A percentile compares a stretch with the other conserved stretches of the same genome.
phyloP scores from a whole-genome alignment of 495 filamentous ascomycete species.

The Sabuloglossum arenarium region DNA sequence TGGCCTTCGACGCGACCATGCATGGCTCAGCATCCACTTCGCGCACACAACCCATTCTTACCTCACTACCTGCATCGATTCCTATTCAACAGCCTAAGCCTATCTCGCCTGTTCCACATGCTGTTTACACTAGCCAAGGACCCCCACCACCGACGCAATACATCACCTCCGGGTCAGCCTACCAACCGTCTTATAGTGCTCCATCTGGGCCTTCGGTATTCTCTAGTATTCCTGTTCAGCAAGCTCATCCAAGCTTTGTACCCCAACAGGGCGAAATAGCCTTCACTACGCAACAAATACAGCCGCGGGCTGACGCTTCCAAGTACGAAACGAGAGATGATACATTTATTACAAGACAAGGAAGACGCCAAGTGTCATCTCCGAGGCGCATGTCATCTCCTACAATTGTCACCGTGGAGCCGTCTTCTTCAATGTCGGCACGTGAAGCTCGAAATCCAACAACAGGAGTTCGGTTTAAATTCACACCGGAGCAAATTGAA shows the following conservation, averaged over 20 bases:
- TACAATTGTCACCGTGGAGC: background rate
- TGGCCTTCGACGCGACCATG: constrained; percentile 7
- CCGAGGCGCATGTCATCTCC: background rate
- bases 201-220: constrained; percentile 16
- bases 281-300: background rate
- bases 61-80: constrained; percentile 12
- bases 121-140: background rate
- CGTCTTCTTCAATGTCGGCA: background rate
- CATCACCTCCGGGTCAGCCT: background rate
- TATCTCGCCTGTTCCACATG: constrained; percentile 12
- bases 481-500: background rate
- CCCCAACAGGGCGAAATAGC: background rate
- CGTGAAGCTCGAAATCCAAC: background rate
- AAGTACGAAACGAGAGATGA: background rate
- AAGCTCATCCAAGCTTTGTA: background rate
- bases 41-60: background rate
- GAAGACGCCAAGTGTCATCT: background rate
- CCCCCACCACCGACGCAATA: background rate
- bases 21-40: constrained; percentile 6
- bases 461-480: background rate
- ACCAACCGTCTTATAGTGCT: constrained; percentile 9
- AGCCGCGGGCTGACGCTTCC: background rate
- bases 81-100: constrained; percentile 21
- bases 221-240: constrained; percentile 5
- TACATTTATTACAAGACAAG: background rate